These are phyloP conservation scores for Coniosporium tulheliwenetii DNA, from an alignment of 2,329 filamentous ascomycete species.

Conservation along the genomic window DNA sequence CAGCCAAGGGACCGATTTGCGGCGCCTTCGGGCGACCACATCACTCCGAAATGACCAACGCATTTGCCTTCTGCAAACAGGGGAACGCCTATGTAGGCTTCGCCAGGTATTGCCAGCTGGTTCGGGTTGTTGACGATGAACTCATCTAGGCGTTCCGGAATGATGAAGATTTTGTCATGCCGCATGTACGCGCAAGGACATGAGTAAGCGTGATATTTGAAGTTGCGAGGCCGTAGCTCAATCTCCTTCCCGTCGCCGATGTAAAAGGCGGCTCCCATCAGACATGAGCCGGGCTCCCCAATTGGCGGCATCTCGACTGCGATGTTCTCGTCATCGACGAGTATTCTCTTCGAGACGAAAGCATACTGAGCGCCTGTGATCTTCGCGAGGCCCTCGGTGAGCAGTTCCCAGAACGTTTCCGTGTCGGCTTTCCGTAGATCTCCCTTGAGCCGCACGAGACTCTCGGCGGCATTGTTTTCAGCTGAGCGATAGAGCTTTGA, in stretches of 20 bases:
- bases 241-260: slow-evolving; percentile 43
- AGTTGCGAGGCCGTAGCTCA: slow-evolving; percentile 39
- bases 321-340: slow-evolving; percentile 40
- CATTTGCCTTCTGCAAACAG: slow-evolving; percentile 50
- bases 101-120: slow-evolving; percentile 41
- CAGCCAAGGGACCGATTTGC: slow-evolving; percentile 41
- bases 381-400: slow-evolving; percentile 48
- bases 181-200: slow-evolving; percentile 55
- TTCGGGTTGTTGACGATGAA: slow-evolving; percentile 48
- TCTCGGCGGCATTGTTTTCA: slow-evolving; percentile 46
- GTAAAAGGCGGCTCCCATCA: slow-evolving; percentile 52
- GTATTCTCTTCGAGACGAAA: slow-evolving; percentile 50
- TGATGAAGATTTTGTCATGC: slow-evolving; percentile 54
- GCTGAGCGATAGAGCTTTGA: slow-evolving; percentile 12
- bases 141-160: slow-evolving; percentile 44
- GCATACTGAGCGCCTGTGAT: slow-evolving; percentile 51
- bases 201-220: slow-evolving; percentile 48
- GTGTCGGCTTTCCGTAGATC: slow-evolving; percentile 35
- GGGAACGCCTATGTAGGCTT: slow-evolving; percentile 52
- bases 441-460: slow-evolving; percentile 42
- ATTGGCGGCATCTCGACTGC: slow-evolving; percentile 45
- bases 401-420: slow-evolving; percentile 46
- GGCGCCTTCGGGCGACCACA: slow-evolving; percentile 52
- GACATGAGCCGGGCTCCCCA: slow-evolving; percentile 43
- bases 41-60: slow-evolving; percentile 54